Conservation (phyloP, 2,329 filamentous ascomycete species). For the Boeremia lycopersici region DNA sequence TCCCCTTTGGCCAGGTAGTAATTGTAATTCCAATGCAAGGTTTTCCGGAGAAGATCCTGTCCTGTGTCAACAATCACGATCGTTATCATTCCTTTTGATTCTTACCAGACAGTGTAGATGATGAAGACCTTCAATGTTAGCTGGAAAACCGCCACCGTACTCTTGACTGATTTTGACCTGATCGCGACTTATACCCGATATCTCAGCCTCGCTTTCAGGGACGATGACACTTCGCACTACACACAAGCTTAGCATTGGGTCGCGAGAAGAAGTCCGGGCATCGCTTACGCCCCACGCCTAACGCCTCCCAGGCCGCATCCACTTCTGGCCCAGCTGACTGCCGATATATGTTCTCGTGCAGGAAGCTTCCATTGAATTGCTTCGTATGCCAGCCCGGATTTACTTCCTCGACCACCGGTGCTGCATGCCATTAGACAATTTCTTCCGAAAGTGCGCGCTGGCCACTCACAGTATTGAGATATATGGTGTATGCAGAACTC, state of each 20-base stretch:
- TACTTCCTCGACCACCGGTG: constrained; percentile 48
- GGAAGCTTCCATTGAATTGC: constrained; percentile 63
- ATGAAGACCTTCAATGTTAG: constrained; percentile 64
- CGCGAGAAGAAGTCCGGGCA: background rate
- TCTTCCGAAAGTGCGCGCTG: background rate
- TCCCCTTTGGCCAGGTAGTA: constrained; percentile 59
- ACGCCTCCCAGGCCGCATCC: constrained; percentile 62
- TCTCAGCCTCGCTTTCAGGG: constrained; percentile 54
- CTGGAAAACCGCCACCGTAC: constrained; percentile 64
- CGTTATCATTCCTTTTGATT: background rate
- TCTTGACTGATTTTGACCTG: constrained; percentile 62
- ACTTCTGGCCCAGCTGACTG: constrained; percentile 58
- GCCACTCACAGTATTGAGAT: constrained; percentile 38
- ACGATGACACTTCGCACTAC: constrained; percentile 53
- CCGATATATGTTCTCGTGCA: constrained; percentile 61
- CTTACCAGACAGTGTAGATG: constrained; percentile 64
- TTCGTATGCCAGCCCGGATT: constrained; percentile 50
- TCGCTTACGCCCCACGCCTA: constrained; percentile 58
- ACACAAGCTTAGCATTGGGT: background rate
- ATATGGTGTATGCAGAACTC: constrained; percentile 36
- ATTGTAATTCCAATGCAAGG: constrained; percentile 64
- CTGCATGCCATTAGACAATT: constrained; percentile 15
- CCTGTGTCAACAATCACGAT: constrained; percentile 12
- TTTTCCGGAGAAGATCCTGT: constrained; percentile 65
- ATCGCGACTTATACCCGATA: constrained; percentile 58